A percentile compares a stretch with the other conserved stretches of the same genome.
Conservation (phyloP, 2,329 filamentous ascomycete genomes). For the Penicillium palitans region DNA sequence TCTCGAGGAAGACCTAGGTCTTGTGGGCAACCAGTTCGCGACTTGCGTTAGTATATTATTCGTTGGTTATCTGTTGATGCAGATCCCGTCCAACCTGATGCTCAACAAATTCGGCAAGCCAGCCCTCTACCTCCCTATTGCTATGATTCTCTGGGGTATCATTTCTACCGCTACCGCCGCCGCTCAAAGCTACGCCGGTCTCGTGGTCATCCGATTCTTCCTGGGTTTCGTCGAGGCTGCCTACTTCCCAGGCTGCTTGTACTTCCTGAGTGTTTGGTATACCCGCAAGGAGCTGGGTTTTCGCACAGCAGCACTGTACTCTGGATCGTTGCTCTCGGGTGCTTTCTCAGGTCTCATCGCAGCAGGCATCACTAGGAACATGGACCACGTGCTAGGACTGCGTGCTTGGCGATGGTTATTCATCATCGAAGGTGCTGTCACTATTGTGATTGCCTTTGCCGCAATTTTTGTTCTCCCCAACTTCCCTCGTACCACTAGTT, state of each 20-base stretch:
- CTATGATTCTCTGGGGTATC: slow-evolving; percentile 63
- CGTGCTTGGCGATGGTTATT: slow-evolving; percentile 66
- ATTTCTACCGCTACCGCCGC: slow-evolving; percentile 51
- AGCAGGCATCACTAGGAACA: slow-evolving; percentile 65
- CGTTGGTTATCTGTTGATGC: slow-evolving; percentile 65
- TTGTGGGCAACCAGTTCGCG: slow-evolving; percentile 19
- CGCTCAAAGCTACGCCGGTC: slow-evolving; percentile 50
- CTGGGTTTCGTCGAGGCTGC: slow-evolving; percentile 43
- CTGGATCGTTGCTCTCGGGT: slow-evolving; percentile 67
- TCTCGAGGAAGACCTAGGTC: slow-evolving; percentile 33
- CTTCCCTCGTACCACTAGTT: slow-evolving; percentile 62
- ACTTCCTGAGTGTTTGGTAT: slow-evolving; percentile 33
- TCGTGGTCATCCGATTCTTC: slow-evolving; percentile 49
- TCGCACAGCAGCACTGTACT: slow-evolving; percentile 53
- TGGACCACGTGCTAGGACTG: slow-evolving; percentile 58
- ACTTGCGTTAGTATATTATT: slow-evolving; percentile 47
- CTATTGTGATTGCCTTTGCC: slow-evolving; percentile 59
- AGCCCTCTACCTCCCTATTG: slow-evolving; percentile 52
- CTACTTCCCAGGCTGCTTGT: slow-evolving; percentile 45
- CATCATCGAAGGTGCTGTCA: slow-evolving; percentile 69
- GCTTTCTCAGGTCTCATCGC: slow-evolving; percentile 69
- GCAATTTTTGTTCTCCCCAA: slow-evolving; percentile 65
- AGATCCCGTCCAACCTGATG: slow-evolving; percentile 54
- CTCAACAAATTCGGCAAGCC: slow-evolving; percentile 54
- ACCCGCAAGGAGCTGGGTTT: slow-evolving; percentile 34